These are phyloP conservation scores for Nidularia pulvinata DNA, from an alignment of 768 basidiomycete species.

Conservation along the genomic window DNA sequence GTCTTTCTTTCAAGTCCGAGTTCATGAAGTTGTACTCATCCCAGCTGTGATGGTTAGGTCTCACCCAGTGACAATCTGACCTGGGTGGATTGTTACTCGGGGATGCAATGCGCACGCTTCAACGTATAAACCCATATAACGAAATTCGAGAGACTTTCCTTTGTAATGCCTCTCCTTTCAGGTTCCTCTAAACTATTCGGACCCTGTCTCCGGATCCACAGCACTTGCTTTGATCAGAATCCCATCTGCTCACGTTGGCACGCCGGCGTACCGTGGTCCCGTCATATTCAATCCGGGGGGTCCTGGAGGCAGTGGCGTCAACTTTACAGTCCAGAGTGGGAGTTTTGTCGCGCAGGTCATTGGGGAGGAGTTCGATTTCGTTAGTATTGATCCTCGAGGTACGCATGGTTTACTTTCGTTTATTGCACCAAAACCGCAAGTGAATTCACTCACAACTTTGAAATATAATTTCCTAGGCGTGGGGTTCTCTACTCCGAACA, in stretches of 20 bases:
- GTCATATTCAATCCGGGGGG: constrained; percentile 47
- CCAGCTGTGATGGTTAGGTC: too few species aligned
- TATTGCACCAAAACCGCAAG: not conserved
- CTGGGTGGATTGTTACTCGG: not conserved
- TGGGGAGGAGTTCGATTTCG: constrained; percentile 43
- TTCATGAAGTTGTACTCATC: too few species aligned
- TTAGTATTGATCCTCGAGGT: constrained; percentile 49
- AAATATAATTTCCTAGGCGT: constrained; percentile 24
- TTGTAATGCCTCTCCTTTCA: constrained; percentile 7
- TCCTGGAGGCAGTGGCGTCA: constrained; percentile 43
- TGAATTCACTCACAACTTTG: not conserved
- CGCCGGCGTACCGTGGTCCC: constrained; percentile 38
- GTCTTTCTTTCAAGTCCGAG: too few species aligned
- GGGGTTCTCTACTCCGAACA: constrained; percentile 27
- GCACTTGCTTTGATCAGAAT: constrained; percentile 40
- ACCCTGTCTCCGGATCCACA: constrained; percentile 32
- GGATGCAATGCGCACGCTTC: not conserved
- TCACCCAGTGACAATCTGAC: not conserved
- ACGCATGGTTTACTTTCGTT: constrained; percentile 2
- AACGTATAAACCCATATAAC: not conserved
- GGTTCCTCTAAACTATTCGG: constrained; percentile 46
- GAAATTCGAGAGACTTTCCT: not conserved
- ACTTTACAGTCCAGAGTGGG: constrained; percentile 16
- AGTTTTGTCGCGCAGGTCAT: constrained; percentile 22
- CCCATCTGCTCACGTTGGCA: constrained; percentile 29